Evolutionary conservation across 1,139 yeast species (phyloP).

Genomic region (Magnusiomyces tetraspermus): DNA sequence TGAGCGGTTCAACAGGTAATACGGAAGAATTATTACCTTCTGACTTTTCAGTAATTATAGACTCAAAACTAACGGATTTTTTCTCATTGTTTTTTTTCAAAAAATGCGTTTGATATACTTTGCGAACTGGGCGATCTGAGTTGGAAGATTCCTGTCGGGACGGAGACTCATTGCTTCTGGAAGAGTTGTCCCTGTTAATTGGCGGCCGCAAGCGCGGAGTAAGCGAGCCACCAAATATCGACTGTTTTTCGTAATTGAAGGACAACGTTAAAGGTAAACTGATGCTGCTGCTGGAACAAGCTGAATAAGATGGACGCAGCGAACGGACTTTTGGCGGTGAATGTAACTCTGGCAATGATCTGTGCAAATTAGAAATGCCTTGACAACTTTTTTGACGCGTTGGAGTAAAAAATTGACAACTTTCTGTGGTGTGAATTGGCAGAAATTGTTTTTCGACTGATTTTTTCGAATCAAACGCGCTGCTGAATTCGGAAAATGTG

Average conservation of each 20-base stretch:
- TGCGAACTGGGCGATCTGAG: background rate
- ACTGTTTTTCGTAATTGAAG: background rate
- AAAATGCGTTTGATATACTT: background rate
- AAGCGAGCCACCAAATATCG: conserved; percentile 1
- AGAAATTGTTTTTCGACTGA: no score
- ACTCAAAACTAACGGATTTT: background rate
- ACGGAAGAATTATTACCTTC: background rate
- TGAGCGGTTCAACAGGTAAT: background rate
- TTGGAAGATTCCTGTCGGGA: background rate
- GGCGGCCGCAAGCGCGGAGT: conserved; percentile 4
- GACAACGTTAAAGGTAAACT: background rate
- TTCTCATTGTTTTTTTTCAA: background rate
- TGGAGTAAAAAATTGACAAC: no score
- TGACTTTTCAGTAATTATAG: background rate
- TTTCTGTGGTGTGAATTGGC: no score
- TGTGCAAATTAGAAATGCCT: no score
- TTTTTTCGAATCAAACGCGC: no score
- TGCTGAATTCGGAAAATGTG: background rate
- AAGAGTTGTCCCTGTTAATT: background rate
- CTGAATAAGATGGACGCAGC: background rate
- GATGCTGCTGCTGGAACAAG: background rate
- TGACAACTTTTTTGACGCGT: no score
- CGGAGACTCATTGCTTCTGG: background rate
- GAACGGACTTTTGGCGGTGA: no score
- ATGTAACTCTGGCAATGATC: no score